Percentiles rank a stretch among this genome's conserved stretches.
Evolutionary conservation across 139 green algal genomes (phyloP).

Genomic region (Nannochloris sp.): DNA sequence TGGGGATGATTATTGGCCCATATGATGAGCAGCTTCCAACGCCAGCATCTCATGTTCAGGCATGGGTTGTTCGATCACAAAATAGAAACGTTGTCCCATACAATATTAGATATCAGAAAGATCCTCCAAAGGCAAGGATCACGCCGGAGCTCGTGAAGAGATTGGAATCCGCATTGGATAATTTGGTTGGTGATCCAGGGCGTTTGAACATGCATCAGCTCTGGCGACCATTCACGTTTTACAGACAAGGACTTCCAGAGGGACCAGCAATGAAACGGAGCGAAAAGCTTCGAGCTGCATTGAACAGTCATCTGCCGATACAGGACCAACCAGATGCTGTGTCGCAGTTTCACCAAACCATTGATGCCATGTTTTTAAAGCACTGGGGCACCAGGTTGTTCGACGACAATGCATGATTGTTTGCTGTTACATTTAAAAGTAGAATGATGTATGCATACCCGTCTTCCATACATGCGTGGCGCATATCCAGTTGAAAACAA

Average conservation of each 20-base stretch:
- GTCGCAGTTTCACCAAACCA: conserved; percentile 6
- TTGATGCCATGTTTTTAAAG: conserved; percentile 11
- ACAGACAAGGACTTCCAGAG: conserved; percentile 11
- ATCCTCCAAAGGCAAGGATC: not conserved
- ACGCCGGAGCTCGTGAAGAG: conserved; percentile 1
- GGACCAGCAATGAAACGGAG: conserved; percentile 36
- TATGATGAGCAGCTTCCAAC: conserved; percentile 59
- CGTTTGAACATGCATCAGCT: conserved; percentile 36
- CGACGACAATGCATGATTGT: not conserved
- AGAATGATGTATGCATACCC: not conserved
- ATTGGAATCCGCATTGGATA: conserved; percentile 12
- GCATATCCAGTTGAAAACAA: conserved; percentile 2
- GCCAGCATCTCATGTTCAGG: conserved; percentile 21
- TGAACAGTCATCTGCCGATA: conserved; percentile 27
- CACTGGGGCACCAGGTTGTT: conserved; percentile 6
- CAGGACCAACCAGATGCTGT: conserved; percentile 8
- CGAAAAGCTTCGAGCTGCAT: conserved; percentile 39
- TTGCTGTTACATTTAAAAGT: conserved; percentile 8
- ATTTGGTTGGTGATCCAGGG: conserved; percentile 28
- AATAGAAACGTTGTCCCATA: conserved; percentile 25
- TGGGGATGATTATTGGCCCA: conserved; percentile 69
- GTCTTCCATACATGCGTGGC: conserved; percentile 9
- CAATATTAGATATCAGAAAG: conserved; percentile 12
- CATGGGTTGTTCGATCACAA: conserved; percentile 34
- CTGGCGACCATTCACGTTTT: conserved; percentile 52